Conservation (phyloP, 2,329 filamentous ascomycete species). For the Penicillium sp. region DNA sequence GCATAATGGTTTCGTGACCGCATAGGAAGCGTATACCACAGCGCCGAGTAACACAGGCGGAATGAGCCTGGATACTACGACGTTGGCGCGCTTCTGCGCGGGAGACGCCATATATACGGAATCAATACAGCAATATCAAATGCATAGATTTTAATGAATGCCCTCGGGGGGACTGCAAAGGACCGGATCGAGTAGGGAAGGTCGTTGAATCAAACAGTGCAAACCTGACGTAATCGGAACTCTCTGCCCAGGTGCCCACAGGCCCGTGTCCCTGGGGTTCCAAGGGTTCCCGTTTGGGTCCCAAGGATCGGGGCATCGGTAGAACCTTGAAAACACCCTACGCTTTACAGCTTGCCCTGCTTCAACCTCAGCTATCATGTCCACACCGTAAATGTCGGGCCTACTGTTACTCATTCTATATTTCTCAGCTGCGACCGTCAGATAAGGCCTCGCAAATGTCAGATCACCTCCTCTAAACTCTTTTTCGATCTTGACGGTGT, state of each 20-base stretch:
- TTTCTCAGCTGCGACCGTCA: conserved; percentile 9
- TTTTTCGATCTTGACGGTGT: not conserved
- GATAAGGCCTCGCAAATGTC: not conserved
- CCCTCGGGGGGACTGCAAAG: not conserved
- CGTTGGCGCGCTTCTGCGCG: conserved; percentile 51
- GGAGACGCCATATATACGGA: conserved; percentile 33
- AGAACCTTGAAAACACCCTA: not conserved
- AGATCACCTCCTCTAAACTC: not conserved
- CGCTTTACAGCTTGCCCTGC: not conserved
- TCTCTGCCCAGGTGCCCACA: not conserved
- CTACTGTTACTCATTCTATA: not conserved
- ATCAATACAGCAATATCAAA: conserved; percentile 17
- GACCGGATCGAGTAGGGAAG: not conserved
- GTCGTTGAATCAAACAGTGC: conserved; percentile 8
- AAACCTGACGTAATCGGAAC: conserved; percentile 11
- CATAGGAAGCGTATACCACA: conserved; percentile 70
- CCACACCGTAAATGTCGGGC: not conserved
- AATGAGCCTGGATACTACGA: conserved; percentile 64
- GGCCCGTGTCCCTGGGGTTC: not conserved
- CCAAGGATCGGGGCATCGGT: not conserved
- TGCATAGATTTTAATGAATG: conserved; percentile 15
- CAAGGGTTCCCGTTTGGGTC: not conserved
- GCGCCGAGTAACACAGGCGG: conserved; percentile 67
- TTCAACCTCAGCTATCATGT: not conserved
- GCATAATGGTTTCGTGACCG: conserved; percentile 65